These are phyloP conservation scores for Cupressus sempervirens DNA, from an alignment of 75 land plant genomes.

Conservation along the genomic window DNA sequence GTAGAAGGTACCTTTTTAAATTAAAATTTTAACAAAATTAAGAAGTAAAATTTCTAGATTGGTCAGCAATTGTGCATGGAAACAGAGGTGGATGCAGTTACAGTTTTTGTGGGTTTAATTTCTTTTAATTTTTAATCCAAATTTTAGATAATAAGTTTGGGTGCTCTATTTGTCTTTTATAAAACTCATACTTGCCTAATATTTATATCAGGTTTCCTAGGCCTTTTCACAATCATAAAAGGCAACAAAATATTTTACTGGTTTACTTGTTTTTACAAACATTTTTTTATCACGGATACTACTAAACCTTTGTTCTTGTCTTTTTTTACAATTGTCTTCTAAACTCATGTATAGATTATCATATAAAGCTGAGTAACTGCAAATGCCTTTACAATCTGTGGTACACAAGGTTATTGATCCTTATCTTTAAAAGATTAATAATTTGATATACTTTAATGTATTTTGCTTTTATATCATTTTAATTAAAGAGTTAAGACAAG, in stretches of 20 bases:
- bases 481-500: not conserved
- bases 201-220: not conserved
- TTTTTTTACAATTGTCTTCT: not conserved
- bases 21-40: not conserved
- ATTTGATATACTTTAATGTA: not conserved
- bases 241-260: not conserved
- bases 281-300: not conserved
- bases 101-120: not conserved
- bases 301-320: not conserved
- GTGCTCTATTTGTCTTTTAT: not conserved
- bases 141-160: not conserved
- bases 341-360: too few species aligned
- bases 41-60: not conserved
- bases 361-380: too few species aligned
- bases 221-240: not conserved
- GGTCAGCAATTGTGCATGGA: not conserved
- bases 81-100: not conserved
- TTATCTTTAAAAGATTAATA: not conserved
- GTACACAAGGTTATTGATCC: not conserved
- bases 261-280: not conserved
- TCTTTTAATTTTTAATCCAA: not conserved
- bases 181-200: not conserved
- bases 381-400: not conserved
- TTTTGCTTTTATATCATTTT: not conserved
- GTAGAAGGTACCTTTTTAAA: not conserved